Conservation (phyloP, 345 rosid genomes). For the Hypericum androsaemum region DNA sequence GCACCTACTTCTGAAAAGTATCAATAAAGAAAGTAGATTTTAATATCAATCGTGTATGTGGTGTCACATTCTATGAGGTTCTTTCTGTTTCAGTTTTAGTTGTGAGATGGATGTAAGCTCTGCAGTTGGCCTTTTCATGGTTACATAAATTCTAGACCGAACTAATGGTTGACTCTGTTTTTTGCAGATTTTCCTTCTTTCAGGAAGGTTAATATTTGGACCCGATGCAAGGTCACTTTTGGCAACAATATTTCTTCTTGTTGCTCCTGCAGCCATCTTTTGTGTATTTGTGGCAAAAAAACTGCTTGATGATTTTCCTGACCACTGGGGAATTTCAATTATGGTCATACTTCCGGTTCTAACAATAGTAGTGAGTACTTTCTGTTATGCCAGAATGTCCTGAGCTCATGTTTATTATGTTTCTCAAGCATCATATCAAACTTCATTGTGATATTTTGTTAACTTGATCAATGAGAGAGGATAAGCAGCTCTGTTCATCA, state of each 20-base stretch:
- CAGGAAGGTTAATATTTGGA: slow-evolving; percentile 93
- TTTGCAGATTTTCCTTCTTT: slow-evolving; percentile 71
- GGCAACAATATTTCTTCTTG: slow-evolving; percentile 63
- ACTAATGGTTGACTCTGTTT: slow-evolving; percentile 4
- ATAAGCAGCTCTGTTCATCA: too few relatives aligned
- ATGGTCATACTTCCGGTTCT: slow-evolving; percentile 59
- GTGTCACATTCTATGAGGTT: too few relatives aligned
- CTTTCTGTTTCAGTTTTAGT: too few relatives aligned
- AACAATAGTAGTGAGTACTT: slow-evolving; percentile 19
- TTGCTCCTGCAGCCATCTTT: slow-evolving; percentile 62
- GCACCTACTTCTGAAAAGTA: too few relatives aligned
- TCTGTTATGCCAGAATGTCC: too few relatives aligned
- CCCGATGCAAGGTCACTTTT: slow-evolving; percentile 86
- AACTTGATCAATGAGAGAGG: too few relatives aligned
- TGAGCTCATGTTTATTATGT: too few relatives aligned
- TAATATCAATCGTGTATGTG: too few relatives aligned
- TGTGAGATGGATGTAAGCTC: background rate
- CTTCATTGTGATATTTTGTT: too few relatives aligned
- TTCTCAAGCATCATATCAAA: too few relatives aligned
- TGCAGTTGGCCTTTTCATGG: background rate
- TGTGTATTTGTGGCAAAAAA: slow-evolving; percentile 86
- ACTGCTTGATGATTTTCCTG: slow-evolving; percentile 75
- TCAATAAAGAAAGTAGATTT: too few relatives aligned
- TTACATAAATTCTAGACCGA: slow-evolving; percentile 3
- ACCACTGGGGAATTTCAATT: slow-evolving; percentile 72